A percentile compares a stretch with the other conserved stretches of the same genome.
Evolutionary conservation across 805 yeast species (phyloP).

Genomic region (Ogataea methanolica): DNA sequence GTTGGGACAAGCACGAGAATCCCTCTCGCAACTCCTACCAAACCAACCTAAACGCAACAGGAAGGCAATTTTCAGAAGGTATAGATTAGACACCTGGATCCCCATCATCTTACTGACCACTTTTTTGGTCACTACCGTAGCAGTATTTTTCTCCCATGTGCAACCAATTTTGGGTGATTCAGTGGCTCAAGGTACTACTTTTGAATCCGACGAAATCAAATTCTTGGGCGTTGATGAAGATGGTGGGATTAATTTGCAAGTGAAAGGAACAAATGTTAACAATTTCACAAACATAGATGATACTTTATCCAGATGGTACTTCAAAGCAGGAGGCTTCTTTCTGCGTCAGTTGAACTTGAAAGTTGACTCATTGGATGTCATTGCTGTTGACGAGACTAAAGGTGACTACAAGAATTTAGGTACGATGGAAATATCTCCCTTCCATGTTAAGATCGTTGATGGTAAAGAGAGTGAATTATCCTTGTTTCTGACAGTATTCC

Average conservation of each 20-base stretch:
- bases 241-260: conserved; percentile 30
- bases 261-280: conserved; percentile 28
- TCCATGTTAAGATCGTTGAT: conserved; percentile 29
- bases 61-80: conserved; percentile 2
- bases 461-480: conserved; percentile 22
- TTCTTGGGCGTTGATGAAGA: conserved; percentile 28
- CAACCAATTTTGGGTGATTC: conserved; percentile 28
- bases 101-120: conserved; percentile 18
- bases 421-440: conserved; percentile 28
- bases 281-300: conserved; percentile 30
- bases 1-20: conserved; percentile 12
- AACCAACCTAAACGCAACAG: conserved; percentile 2
- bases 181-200: conserved; percentile 28
- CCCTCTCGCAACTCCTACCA: conserved; percentile 11
- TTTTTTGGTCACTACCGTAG: conserved; percentile 6
- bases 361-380: conserved; percentile 28
- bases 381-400: conserved; percentile 21
- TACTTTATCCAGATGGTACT: conserved; percentile 19
- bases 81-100: conserved; percentile 22
- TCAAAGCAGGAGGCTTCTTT: conserved; percentile 31
- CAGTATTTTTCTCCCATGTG: conserved; percentile 13
- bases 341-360: conserved; percentile 26
- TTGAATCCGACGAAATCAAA: conserved; percentile 28
- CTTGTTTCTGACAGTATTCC: conserved; percentile 28
- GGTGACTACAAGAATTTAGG: conserved; percentile 28